Base-by-base conservation (phyloP, 2,329 filamentous ascomycete species). In the Stenocarpella maydis region DNA sequence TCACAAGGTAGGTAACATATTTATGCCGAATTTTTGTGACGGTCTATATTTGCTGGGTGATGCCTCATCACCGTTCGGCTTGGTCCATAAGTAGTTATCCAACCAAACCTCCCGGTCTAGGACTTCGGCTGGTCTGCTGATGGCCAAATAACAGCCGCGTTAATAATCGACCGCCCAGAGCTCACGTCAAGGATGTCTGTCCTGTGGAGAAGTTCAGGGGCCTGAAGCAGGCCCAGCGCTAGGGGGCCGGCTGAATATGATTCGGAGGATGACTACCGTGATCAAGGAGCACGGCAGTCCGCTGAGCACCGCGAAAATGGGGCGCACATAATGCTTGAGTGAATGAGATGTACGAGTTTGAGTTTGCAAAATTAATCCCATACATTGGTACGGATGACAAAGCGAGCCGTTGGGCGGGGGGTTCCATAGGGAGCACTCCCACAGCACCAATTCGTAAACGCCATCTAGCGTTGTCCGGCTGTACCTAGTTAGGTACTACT, bases 261-360 rank as follows among this genome's bases (percentile, higher is more conserved):
- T 49, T 64, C 66, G 66, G 66, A 68, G 66, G 55, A 53, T 68
- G 65, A 63, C 26, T 50, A 45, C 65, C 65, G 65, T 63, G 47
- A 41, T 50, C 43, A 67, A 67, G 28, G 58, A 12, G 37, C 28
- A 14, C 31, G 15, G 28, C 4, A 37, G 43, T 63, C 58, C 49
- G 58, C 4, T 34, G 58, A 37, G 19, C 41, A 17, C 28, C 4
- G 26, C 31, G 41, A 45, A 34, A 34, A 41, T 7, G 14, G n/a
- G 21, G 26, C 2, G 52, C 4, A 8, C n/a, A 17, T 37, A 28
- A 21, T 47, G n/a, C 1, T 10, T 26, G 47, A 21, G 58, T 49
- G 58, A 28, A 19, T 63, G 41, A 28, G 58, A 63, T 63, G 49
- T 49, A 63, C 31, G 28, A 63, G 8, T 14, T 15, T 37, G 2